Percentiles rank a stretch among this genome's conserved stretches.
phyloP scores from a whole-genome alignment of 2,329 filamentous ascomycete species.

The Penicillium sp. region DNA sequence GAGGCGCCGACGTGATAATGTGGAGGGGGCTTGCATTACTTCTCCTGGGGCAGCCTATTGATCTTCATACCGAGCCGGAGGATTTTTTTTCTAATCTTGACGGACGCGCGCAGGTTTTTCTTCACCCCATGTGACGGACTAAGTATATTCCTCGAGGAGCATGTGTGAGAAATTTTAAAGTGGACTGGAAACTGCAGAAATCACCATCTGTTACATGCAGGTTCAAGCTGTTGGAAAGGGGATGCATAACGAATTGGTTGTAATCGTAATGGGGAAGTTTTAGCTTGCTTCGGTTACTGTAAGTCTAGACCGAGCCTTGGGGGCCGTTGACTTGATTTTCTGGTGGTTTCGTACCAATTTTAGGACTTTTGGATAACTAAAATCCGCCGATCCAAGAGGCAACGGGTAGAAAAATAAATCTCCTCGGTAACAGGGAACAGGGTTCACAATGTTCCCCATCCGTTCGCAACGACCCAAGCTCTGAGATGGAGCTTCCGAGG shows the following conservation, averaged over 20 bases:
- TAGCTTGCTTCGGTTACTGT: not conserved
- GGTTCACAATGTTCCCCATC: slow-evolving; percentile 3
- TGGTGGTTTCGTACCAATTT: not conserved
- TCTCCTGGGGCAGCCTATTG: slow-evolving; percentile 11
- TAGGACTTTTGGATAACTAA: not conserved
- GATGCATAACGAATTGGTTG: not conserved
- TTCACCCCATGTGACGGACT: slow-evolving; percentile 17
- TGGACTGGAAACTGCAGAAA: slow-evolving; percentile 22
- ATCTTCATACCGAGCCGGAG: slow-evolving; percentile 9
- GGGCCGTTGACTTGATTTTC: not conserved
- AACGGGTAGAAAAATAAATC: not conserved
- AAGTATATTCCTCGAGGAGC: not conserved
- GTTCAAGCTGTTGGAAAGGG: not conserved
- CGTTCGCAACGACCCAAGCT: slow-evolving; percentile 2
- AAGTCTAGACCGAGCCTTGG: not conserved
- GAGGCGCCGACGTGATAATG: slow-evolving; percentile 19
- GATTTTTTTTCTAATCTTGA: slow-evolving; percentile 2
- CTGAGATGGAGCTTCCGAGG: not conserved
- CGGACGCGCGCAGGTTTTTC: not conserved
- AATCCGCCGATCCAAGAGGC: not conserved
- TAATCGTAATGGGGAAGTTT: not conserved
- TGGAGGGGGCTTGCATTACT: slow-evolving; percentile 23
- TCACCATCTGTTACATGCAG: slow-evolving; percentile 9
- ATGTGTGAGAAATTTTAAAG: slow-evolving; percentile 17
- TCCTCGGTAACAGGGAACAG: not conserved